Evolutionary conservation across 2,329 filamentous ascomycete species (phyloP).

Genomic region (Corynespora cassiicola): DNA sequence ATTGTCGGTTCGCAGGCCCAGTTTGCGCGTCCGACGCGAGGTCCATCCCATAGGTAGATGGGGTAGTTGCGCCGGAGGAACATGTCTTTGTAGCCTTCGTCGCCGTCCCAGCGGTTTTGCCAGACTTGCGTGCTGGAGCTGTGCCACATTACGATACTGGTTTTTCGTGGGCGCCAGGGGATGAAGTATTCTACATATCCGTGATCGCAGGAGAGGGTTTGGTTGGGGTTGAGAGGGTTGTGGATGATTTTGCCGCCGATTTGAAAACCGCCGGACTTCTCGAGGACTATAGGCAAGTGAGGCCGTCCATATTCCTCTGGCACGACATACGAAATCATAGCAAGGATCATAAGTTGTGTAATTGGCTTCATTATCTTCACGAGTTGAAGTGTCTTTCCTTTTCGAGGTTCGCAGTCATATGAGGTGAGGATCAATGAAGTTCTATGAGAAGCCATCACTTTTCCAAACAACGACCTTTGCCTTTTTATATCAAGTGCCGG

Average conservation of each 20-base stretch:
- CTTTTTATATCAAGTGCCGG: too few species aligned
- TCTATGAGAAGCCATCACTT: too few species aligned
- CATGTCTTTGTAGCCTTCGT: conserved; percentile 33
- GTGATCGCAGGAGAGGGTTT: conserved; percentile 34
- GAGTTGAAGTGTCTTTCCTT: background rate
- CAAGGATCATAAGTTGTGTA: too few species aligned
- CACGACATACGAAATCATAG: too few species aligned
- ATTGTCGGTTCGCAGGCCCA: conserved; percentile 24
- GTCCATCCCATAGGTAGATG: conserved; percentile 34
- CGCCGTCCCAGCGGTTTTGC: conserved; percentile 34
- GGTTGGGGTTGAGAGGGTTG: conserved; percentile 13
- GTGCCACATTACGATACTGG: conserved; percentile 33
- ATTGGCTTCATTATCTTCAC: too few species aligned
- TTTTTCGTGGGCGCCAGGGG: conserved; percentile 25
- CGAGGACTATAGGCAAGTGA: conserved; percentile 22
- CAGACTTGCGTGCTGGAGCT: conserved; percentile 32
- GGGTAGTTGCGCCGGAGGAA: conserved; percentile 31
- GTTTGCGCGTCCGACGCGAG: conserved; percentile 30
- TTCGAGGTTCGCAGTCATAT: too few species aligned
- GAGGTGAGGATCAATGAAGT: too few species aligned
- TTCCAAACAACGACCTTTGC: too few species aligned
- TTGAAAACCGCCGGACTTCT: conserved; percentile 27
- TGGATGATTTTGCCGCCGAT: conserved; percentile 28
- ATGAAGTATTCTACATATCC: conserved; percentile 37
- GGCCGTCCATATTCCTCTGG: conserved; percentile 6